Evolutionary conservation across 441 rosid species (phyloP), one percentile per base, ranked within the genome.

Genomic region (Biscutella laevigata): DNA sequence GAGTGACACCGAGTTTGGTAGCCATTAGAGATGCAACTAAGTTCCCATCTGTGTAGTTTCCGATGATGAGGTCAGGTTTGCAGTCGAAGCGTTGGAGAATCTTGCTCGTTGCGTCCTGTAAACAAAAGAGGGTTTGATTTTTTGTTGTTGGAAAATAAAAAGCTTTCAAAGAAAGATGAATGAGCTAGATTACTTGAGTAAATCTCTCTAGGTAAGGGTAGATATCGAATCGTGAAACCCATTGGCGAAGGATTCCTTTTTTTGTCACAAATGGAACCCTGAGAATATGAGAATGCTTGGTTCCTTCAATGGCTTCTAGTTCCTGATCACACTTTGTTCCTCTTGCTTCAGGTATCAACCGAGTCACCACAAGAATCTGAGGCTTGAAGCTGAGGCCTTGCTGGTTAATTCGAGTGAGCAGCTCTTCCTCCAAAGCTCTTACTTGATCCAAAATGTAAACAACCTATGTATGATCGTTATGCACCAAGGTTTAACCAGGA

Each of bases 401-500:
- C 40, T 72, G 81, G 68, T 71, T 76, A 27, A 85, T 78, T 66
- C 88, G 75, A n/a, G 51, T 73, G 6, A 85, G 81, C 46, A 91
- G 56, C 49, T 79, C 98, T 45, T 85, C 94, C 64, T 88, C 98
- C 14, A 91, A 58, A 36, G 96, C 95, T 76, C 86, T 77, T 56
- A 88, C 94, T 87, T 91, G 98, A 73, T 91, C 98, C 40, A 91
- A 79, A 71, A 91, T 91, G 79, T 91, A 91, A 57, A 88, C 98
- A 48, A 91, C 86, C 97, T 89, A 49, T 38, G n/a, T n/a, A 32
- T 25, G 8, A 62, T 32, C 47, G 53, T 62, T 6, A 50, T 3
- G 34, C 51, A 35, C 16, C 8, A 39, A 26, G 4, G 11, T 1
- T 12, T 7, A 32, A 16, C 37, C n/a, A 29, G 2, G 37, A 56